A percentile compares a stretch with the other conserved stretches of the same genome.
These are phyloP conservation scores for Rubia occidens DNA, from an alignment of 305 asterid genomes.

Conservation along the genomic window DNA sequence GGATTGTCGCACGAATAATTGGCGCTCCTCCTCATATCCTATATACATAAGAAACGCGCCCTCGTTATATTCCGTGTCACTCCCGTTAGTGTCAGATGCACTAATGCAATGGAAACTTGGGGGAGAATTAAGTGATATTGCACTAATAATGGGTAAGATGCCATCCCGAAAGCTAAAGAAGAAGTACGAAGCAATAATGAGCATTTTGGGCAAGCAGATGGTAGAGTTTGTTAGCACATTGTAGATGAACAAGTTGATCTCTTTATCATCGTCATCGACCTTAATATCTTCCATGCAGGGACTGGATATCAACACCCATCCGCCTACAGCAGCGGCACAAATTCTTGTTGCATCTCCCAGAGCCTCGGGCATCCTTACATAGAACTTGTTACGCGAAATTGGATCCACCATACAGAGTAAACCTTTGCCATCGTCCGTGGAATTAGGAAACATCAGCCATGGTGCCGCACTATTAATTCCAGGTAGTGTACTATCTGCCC, in stretches of 20 bases:
- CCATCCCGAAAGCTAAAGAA: neutral
- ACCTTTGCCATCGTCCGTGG: neutral
- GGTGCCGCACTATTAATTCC: rapidly evolving
- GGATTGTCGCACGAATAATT: neutral
- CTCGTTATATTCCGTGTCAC: neutral
- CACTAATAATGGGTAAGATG: too few species aligned
- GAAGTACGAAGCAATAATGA: neutral
- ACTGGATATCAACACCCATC: neutral
- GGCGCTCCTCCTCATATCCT: neutral
- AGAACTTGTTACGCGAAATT: neutral
- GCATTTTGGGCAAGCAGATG: neutral
- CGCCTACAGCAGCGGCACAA: neutral
- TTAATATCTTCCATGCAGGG: neutral
- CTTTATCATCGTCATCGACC: neutral
- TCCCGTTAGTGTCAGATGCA: too few species aligned
- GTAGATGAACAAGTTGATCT: neutral
- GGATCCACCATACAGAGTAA: neutral
- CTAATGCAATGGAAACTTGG: too few species aligned
- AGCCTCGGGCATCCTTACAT: neutral
- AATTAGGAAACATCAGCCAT: neutral
- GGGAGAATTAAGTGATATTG: too few species aligned
- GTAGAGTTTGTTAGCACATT: neutral
- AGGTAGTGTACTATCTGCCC: neutral
- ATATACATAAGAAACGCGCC: rapidly evolving
- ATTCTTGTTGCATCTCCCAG: neutral